Evolutionary conservation across 192 early-diverging fungal genomes (phyloP).

Genomic region (Backusella westeae): DNA sequence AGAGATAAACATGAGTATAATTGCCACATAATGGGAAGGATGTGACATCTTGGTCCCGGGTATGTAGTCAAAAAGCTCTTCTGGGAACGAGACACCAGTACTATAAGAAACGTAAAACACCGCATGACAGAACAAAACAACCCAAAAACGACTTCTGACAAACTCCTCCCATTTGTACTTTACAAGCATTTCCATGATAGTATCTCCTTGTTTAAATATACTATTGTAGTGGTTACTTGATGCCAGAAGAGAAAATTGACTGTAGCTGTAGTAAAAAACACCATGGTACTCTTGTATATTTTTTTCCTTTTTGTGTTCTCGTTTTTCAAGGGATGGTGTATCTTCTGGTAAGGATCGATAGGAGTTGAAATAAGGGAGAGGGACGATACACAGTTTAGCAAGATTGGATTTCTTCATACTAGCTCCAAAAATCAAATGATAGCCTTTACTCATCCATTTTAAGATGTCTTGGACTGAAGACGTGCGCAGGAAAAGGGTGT

Average conservation of each 20-base stretch:
- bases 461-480: neutral
- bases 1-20: neutral
- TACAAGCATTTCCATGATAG: conserved; percentile 7
- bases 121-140: neutral
- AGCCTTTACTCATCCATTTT: neutral
- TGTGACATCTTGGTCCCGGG: neutral
- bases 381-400: neutral
- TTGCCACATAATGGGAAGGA: neutral
- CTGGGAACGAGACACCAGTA: neutral
- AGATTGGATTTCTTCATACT: neutral
- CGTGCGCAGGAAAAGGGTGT: neutral
- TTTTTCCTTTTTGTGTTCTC: neutral
- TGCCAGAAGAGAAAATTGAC: neutral
- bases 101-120: conserved; percentile 1
- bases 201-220: conserved; percentile 10
- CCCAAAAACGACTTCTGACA: neutral
- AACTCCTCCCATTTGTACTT: conserved; percentile 13
- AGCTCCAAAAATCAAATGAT: neutral
- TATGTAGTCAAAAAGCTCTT: neutral
- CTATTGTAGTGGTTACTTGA: neutral
- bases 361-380: neutral
- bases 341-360: neutral
- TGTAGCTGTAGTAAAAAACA: neutral
- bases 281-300: neutral
- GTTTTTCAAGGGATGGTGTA: neutral